Evolutionary conservation across 1,284 basidiomycete species (phyloP), one percentile per base, ranked within the genome.

Genomic region (Phellopilus nigrolimitatus): DNA sequence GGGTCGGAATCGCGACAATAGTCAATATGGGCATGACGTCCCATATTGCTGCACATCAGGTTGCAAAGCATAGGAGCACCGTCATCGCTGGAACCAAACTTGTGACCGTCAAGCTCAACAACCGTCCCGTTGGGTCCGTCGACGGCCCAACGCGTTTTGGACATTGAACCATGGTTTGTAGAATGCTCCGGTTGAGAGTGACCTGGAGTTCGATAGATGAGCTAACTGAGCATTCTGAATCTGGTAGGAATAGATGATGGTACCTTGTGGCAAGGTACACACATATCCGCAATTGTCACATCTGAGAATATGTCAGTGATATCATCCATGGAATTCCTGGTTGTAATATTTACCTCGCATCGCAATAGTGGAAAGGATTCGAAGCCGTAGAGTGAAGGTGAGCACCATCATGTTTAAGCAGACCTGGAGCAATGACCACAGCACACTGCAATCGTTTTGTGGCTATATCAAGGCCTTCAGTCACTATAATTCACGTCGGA

Each of bases 1-100:
- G 58, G 63, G n/a, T 64, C 57, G 17, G 63, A 59, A 0, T 73
- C 64, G 0, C 76, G 72, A 59, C 82, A 84, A 54, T 74, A 78
- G 56, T 78, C 79, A 27, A 84, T 64, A 57, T 84, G 82, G 0
- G 68, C 65, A 47, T 84, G 81, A 22, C 71, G 58, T 1, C 79
- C 79, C 63, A 82, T 68, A 6, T 72, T 66, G 1, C 71, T 68
- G 54, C 82, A 84, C 19, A 80, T 61, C 13, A 82, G 66, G 43
- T 72, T 79, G 60, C 81, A 84, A 65, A 84, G 69, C 76, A 82
- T 80, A 0, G 81, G 82, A 1, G 78, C 79, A 9, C 82, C 80
- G 41, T 78, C 75, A 47, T 82, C 79, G n/a, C 73, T 71, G 0
- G 74, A 59, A 1, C 70, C 76, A 59, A 79, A 84, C 49, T 72